Percentiles rank a stretch among this genome's conserved stretches.
Evolutionary conservation across 1,284 basidiomycete genomes (phyloP).

Genomic region (Paramarasmius palmivorus): DNA sequence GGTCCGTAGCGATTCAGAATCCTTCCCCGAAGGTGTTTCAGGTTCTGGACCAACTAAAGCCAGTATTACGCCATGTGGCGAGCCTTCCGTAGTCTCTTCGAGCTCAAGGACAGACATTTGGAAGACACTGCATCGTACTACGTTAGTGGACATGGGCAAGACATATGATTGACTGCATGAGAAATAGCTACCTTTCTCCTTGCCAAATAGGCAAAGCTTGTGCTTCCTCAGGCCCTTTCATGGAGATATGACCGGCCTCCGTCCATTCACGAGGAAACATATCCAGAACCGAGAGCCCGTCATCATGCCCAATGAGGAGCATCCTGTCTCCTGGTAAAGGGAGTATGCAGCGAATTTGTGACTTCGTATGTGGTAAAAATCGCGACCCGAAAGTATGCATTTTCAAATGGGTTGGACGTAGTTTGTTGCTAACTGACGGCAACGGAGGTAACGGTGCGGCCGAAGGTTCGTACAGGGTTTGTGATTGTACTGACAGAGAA

Average conservation of each 20-base stretch:
- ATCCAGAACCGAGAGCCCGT: slow-evolving; percentile 75
- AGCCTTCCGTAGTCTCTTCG: slow-evolving; percentile 57
- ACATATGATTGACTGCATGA: slow-evolving; percentile 2
- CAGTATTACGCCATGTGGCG: slow-evolving; percentile 72
- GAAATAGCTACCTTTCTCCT: slow-evolving; percentile 64
- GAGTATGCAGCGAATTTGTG: slow-evolving; percentile 70
- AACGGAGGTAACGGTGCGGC: slow-evolving; percentile 33
- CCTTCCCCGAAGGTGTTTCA: slow-evolving; percentile 42
- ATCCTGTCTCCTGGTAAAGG: slow-evolving; percentile 64
- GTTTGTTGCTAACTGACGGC: slow-evolving; percentile 49
- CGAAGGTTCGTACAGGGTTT: slow-evolving; percentile 26
- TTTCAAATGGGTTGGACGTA: slow-evolving; percentile 62
- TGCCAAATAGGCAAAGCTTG: slow-evolving; percentile 66
- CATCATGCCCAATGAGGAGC: slow-evolving; percentile 72
- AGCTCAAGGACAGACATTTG: slow-evolving; percentile 76
- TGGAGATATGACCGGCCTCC: slow-evolving; percentile 43
- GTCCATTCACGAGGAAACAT: slow-evolving; percentile 72
- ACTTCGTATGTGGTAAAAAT: slow-evolving; percentile 76
- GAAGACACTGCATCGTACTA: slow-evolving; percentile 64
- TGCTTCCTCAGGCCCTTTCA: slow-evolving; percentile 70
- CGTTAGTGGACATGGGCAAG: slow-evolving; percentile 6
- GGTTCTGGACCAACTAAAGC: slow-evolving; percentile 65
- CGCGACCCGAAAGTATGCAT: slow-evolving; percentile 78
- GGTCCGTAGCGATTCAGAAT: slow-evolving; percentile 50
- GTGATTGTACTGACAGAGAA: slow-evolving; percentile 32